Evolutionary conservation across 2,329 filamentous ascomycete genomes (phyloP).

Genomic region (Lasiodiplodia gonubiensis): DNA sequence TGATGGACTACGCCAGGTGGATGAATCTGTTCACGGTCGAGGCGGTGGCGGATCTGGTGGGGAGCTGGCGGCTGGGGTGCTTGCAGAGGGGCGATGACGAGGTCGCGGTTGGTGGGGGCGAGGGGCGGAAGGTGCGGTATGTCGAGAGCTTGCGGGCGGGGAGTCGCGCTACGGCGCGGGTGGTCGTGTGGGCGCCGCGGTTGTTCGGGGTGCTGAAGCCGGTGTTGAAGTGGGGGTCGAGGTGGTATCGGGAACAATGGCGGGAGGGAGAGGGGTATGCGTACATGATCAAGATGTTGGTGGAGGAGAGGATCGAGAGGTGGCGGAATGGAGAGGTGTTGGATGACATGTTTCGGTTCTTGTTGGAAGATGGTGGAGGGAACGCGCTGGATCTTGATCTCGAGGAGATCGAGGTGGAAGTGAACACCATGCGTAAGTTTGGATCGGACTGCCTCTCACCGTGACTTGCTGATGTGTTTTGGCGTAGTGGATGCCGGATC

Average conservation of each 20-base stretch:
- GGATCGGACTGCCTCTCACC: too few relatives aligned
- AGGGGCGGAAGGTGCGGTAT: too few relatives aligned
- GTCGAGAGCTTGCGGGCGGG: too few relatives aligned
- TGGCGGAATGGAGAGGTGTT: slow-evolving; percentile 41
- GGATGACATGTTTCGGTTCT: slow-evolving; percentile 6
- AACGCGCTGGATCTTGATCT: background rate
- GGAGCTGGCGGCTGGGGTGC: slow-evolving; percentile 34
- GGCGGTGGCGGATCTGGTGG: slow-evolving; percentile 55
- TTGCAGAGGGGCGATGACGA: background rate
- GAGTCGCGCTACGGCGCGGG: too few relatives aligned
- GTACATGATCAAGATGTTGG: slow-evolving; percentile 53
- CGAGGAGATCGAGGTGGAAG: background rate
- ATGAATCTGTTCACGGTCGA: slow-evolving; percentile 63
- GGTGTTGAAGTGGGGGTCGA: too few relatives aligned
- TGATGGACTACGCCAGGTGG: slow-evolving; percentile 58
- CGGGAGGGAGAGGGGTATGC: too few relatives aligned
- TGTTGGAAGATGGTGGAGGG: slow-evolving; percentile 6
- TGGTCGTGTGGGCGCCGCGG: too few relatives aligned
- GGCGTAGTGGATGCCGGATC: slow-evolving; percentile 38
- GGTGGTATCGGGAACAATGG: too few relatives aligned
- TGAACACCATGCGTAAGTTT: too few relatives aligned
- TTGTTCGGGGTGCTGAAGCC: too few relatives aligned
- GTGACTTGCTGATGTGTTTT: background rate
- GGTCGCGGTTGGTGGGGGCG: slow-evolving; percentile 54
- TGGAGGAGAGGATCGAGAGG: slow-evolving; percentile 52